phyloP scores from a whole-genome alignment of 2,329 filamentous ascomycete species.

The Calonectria pauciramosa region DNA sequence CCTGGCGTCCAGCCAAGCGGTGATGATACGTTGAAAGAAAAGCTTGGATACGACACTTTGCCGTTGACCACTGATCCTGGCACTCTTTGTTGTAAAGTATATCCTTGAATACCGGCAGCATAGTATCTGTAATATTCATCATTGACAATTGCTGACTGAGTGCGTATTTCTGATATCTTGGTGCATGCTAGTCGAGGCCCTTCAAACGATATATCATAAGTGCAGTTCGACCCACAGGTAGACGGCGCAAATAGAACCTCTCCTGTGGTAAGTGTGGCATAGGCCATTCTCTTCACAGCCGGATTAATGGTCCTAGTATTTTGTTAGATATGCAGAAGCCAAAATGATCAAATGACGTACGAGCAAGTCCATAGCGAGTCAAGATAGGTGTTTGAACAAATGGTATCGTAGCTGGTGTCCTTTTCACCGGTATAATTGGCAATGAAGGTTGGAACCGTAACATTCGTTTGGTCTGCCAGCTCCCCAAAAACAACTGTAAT shows the following conservation, averaged over 20 bases:
- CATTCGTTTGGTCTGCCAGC: not conserved
- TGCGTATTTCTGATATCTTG: not conserved
- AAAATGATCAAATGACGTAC: not conserved
- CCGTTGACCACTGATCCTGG: not conserved
- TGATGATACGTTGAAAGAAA: not conserved
- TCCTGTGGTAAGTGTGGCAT: not conserved
- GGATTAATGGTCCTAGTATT: not conserved
- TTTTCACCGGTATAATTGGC: not conserved
- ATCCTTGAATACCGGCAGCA: not conserved
- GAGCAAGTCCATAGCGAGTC: not conserved
- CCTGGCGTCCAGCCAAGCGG: not conserved
- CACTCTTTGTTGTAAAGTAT: not conserved
- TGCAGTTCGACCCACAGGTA: not conserved
- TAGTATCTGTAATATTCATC: not conserved
- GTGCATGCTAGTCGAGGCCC: not conserved
- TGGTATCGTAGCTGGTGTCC: not conserved
- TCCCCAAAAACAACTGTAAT: not conserved
- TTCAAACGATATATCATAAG: not conserved
- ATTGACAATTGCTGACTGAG: not conserved
- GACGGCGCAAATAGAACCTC: not conserved
- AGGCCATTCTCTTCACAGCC: not conserved
- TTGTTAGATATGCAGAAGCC: not conserved
- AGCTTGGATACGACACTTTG: not conserved
- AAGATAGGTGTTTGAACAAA: not conserved
- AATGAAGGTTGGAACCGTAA: not conserved